Conservation (phyloP, 1,139 yeast species). For the Candida tetrigidarum region DNA sequence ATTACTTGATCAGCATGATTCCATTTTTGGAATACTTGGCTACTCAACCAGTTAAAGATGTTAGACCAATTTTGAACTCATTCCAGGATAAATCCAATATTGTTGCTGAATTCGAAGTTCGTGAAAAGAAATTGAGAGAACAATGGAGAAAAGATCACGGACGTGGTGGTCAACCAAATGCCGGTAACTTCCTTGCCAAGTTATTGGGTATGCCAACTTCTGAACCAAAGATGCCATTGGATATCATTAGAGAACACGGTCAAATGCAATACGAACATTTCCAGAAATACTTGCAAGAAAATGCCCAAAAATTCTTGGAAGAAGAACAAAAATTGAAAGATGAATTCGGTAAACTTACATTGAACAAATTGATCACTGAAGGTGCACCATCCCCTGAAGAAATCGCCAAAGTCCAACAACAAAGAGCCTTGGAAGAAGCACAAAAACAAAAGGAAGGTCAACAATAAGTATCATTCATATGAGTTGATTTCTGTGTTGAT, state of each 20-base stretch:
- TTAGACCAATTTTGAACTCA: conserved; percentile 82
- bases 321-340: conserved; percentile 83
- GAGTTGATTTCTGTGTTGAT: not conserved
- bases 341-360: conserved; percentile 76
- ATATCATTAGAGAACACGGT: conserved; percentile 89
- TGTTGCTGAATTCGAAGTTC: conserved; percentile 74
- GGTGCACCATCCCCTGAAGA: conserved; percentile 89
- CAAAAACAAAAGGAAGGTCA: conserved; percentile 15
- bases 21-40: conserved; percentile 96
- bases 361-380: conserved; percentile 82
- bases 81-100: conserved; percentile 64
- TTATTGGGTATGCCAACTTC: conserved; percentile 65
- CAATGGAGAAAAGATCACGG: conserved; percentile 69
- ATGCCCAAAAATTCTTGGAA: conserved; percentile 83
- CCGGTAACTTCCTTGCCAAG: conserved; percentile 56
- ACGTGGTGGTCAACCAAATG: conserved; percentile 45
- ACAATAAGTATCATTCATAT: too few relatives aligned
- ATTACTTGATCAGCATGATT: conserved; percentile 73
- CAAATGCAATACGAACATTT: conserved; percentile 86
- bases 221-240: conserved; percentile 88
- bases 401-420: conserved; percentile 68
- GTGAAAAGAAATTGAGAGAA: conserved; percentile 77
- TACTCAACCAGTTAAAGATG: conserved; percentile 87
- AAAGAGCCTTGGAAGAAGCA: conserved; percentile 28
- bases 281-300: conserved; percentile 82